Evolutionary conservation across 192 early-diverging fungal species (phyloP).

Genomic region (Coemansia sp.): DNA sequence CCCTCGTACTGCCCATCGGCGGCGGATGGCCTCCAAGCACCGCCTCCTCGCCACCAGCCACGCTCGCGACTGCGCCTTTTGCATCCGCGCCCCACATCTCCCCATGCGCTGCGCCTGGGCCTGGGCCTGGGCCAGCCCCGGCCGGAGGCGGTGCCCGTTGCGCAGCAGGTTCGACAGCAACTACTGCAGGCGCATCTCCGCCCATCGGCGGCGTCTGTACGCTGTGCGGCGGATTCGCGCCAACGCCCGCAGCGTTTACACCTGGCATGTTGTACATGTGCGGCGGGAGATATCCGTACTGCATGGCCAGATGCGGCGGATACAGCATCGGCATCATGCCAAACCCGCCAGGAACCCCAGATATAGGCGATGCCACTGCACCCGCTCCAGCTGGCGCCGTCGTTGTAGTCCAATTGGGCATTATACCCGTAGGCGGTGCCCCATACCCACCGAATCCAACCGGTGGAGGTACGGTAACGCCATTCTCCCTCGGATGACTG

Average conservation of each 20-base stretch:
- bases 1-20: not conserved
- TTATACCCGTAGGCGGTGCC: slow-evolving; percentile 2
- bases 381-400: slow-evolving; percentile 5
- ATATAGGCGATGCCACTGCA: slow-evolving; percentile 3
- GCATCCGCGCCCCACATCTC: not conserved
- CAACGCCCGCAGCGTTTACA: slow-evolving; percentile 16
- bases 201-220: no score
- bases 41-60: not conserved
- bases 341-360: slow-evolving; percentile 22
- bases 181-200: no score
- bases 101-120: no score
- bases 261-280: slow-evolving; percentile 43
- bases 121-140: no score
- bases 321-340: slow-evolving; percentile 46
- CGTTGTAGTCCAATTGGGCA: slow-evolving; percentile 17
- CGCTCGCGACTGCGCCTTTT: not conserved
- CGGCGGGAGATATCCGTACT: slow-evolving; percentile 44
- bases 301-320: slow-evolving; percentile 42
- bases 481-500: not conserved
- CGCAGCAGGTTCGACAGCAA: no score
- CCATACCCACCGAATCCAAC: slow-evolving; percentile 23
- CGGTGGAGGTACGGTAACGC: slow-evolving; percentile 9
- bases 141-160: no score
- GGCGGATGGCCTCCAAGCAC: not conserved
- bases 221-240: not conserved